Conservation (phyloP, 208 protist genomes). For the Kentomonas sorsogonicus region DNA sequence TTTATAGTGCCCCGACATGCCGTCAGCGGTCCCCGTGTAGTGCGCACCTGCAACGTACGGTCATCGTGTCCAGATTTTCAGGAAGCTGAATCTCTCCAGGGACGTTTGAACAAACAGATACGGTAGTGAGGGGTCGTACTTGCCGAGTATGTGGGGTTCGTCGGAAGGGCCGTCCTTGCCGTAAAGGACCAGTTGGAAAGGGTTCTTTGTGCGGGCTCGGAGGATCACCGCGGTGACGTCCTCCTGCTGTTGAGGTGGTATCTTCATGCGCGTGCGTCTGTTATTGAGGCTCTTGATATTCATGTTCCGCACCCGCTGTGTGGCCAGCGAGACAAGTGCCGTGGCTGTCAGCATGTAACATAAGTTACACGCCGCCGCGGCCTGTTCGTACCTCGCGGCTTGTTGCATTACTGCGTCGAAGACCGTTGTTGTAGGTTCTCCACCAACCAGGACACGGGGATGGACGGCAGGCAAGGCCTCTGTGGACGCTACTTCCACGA, state of each 20-base stretch:
- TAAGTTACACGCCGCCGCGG: neutral
- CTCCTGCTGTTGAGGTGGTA: neutral
- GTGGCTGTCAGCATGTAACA: slow-evolving; percentile 4
- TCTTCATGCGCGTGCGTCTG: neutral
- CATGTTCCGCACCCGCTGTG: neutral
- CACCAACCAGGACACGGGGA: neutral
- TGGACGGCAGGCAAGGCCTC: neutral
- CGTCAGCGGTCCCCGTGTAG: too few species aligned
- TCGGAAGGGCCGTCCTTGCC: neutral
- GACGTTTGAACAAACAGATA: slow-evolving; percentile 2
- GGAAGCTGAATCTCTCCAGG: too few species aligned
- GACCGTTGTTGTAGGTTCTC: neutral
- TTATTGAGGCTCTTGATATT: neutral
- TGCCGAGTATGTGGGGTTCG: neutral
- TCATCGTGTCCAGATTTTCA: too few species aligned
- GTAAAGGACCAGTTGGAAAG: neutral
- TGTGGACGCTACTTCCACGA: too few species aligned
- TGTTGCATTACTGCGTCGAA: neutral
- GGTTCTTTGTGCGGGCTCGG: neutral
- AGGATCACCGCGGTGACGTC: neutral
- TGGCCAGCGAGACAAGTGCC: neutral
- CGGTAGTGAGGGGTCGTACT: neutral
- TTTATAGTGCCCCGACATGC: too few species aligned
- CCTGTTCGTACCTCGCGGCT: neutral
- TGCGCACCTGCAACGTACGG: too few species aligned